Base-by-base conservation (phyloP, 179 eudicot genomes). In the Nepenthes alata region DNA sequence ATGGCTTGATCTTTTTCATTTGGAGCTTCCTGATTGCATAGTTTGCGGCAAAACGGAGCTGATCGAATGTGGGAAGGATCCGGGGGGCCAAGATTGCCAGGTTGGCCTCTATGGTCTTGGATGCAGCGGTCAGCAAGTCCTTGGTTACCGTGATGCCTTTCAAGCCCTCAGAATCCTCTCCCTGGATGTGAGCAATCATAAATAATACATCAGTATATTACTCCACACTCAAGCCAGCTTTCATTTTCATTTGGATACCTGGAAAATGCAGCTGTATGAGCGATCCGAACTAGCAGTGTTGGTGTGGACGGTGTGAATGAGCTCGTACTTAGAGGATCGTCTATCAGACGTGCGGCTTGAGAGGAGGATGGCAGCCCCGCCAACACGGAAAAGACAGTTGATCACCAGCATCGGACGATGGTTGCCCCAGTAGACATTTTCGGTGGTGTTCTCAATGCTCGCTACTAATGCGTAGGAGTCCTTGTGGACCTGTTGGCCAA, bases 321-420 rank as follows among this genome's bases (percentile, higher is more conserved):
- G 68, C 53, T 76, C 56, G 47, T 73, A 76, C 50, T 76, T 76
- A 2, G 83, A 62, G 0, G 55, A 55, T 36, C 4, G 57, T 1
- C 36, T 60, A 52, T 73, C 76, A 5, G 61, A 11, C 4, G 66
- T 36, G 3, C 67, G 64, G 55, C 76, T 76, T 5, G 83, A 73
- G 44, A 79, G 63, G 49, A 79, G 74, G 55, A 79, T 65, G 3
- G 85, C 80, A 0, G 88, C 73, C 2, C 78, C 83, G 4, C 88
- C 85, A 2, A 78, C 70, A 1, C 83, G 83, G 56, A 83, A 74
- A 4, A 68, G 5, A 47, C 78, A 62, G 58, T 83, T 83, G 64
- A 72, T 34, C 0, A 68, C 41, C 35, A 78, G n/a, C 63, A 63
- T 83, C 2, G 69, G 68, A 0, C 38, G 63, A 36, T 78, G 74